Evolutionary conservation across 345 rosid species (phyloP), one percentile per base, ranked within the genome.

Genomic region (Euphorbia peplus): DNA sequence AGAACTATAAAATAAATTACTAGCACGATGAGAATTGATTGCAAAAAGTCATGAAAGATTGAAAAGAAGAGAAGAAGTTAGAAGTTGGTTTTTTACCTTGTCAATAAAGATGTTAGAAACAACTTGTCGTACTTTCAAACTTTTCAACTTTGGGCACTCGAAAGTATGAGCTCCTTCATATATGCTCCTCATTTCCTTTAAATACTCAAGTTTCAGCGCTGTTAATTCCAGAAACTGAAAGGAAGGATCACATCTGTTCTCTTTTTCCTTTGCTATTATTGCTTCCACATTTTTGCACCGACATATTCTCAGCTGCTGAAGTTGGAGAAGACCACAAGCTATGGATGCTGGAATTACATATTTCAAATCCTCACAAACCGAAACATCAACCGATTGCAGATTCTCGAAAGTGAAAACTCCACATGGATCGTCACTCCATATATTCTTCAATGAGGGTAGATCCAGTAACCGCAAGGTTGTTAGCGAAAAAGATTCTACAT

Each of bases 211-310:
- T 15, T 9, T 1, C 3, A 52, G 22, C 8, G 11, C 2, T 3
- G 8, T 52, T 4, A 52, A 19, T n/a, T 48, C 22, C 6, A 78
- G 76, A 56, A 76, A 69, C 28, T 12, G 37, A 66, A 76, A 66
- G n/a, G 3, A 1, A 4, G 30, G 26, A 4, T 6, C 32, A 15
- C 14, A 25, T 50, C 60, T 32, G n/a, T 8, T 19, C 1, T n/a
- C 22, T 52, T 62, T 61, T 18, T 6, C 37, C 19, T 51, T 62
- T 25, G 62, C 50, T 51, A 78, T 66, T 52, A 67, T 64, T 30
- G 63, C 48, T 60, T 76, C 76, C 54, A 73, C n/a, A 18, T 46
- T 70, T 14, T 46, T 70, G 56, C 79, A 73, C n/a, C 11, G 0
- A 8, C 26, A 30, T 29, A 76, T 39, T 14, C n/a, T 21, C 5